Evolutionary conservation across 306 rosid genomes (phyloP), one percentile per base, ranked within the genome.

Genomic region (Arachis hypogaea): DNA sequence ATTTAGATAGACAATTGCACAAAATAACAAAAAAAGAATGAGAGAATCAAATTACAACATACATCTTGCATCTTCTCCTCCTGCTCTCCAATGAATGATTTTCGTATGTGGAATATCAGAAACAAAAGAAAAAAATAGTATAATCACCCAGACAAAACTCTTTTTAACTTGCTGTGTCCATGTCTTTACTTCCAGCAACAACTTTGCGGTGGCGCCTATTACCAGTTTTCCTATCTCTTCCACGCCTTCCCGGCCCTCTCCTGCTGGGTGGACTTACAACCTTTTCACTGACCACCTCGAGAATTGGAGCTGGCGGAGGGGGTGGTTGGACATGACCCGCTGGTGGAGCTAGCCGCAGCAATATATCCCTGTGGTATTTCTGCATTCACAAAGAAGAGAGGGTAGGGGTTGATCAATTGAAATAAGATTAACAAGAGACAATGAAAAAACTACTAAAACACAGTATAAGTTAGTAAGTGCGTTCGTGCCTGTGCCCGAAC

Each of bases 191-290:
- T 62, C 91, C 95, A 2, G 89, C 75, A n/a, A 49, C 77, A 70
- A 88, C 87, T 92, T 90, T 93, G 18, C 98, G 95, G 88, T 88
- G 91, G 49, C 85, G 93, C 77, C 82, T 83, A 9, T 89, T 82
- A 63, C 90, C 69, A 2, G 89, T 12, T 76, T 76, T 83, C 69
- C 84, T 79, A 55, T 87, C 97, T 82, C 85, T 88, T 74, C 87
- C 76, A 2, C 85, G 92, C 71, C 80, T 85, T 40, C 83, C 77
- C 6, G 83, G 77, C 63, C 74, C 81, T 83, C 51, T 86, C 71
- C 80, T 76, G n/a, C 29, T 14, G 11, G 89, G 82, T 47, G 71
- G 5, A 47, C n/a, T 45, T 68, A 14, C 59, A 59, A 62, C 36
- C 62, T 79, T 73, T 60, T 68, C 83, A 18, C 67, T 71, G 0